These are phyloP conservation scores for Xylaria arbuscula DNA, from an alignment of 2,329 filamentous ascomycete species.

Conservation along the genomic window DNA sequence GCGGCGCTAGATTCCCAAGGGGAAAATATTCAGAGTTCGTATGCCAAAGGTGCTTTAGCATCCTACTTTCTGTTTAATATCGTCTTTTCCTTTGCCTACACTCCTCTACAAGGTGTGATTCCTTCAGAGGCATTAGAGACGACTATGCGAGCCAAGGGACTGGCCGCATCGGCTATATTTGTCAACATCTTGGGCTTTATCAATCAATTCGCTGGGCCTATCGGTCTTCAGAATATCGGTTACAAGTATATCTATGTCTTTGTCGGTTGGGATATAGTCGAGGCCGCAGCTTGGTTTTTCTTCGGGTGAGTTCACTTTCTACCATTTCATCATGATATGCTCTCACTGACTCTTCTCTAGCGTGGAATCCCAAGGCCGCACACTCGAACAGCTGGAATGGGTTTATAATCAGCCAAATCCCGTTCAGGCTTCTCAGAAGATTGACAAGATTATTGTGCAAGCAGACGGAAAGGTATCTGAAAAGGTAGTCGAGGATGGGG, in stretches of 20 bases:
- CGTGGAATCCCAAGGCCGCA: constrained; percentile 62
- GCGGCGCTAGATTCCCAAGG: constrained; percentile 50
- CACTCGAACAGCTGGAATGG: constrained; percentile 62
- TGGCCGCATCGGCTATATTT: constrained; percentile 58
- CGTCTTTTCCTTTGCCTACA: constrained; percentile 62
- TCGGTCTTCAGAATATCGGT: constrained; percentile 57
- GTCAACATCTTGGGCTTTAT: constrained; percentile 60
- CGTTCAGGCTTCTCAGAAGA: constrained; percentile 60
- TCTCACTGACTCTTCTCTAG: constrained; percentile 45
- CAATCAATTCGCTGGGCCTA: constrained; percentile 60
- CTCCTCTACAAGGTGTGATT: constrained; percentile 60
- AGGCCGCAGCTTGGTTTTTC: constrained; percentile 56
- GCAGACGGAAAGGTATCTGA: constrained; percentile 59
- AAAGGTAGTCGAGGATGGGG: constrained; percentile 52
- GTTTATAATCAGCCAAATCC: constrained; percentile 62
- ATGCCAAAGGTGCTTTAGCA: constrained; percentile 57
- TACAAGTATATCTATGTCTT: constrained; percentile 61
- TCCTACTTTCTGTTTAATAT: constrained; percentile 63
- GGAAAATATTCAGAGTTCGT: constrained; percentile 51
- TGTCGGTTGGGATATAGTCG: constrained; percentile 60
- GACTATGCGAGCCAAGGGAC: constrained; percentile 60
- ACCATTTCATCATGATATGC: background rate
- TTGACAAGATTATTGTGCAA: constrained; percentile 63
- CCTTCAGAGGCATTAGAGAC: constrained; percentile 61
- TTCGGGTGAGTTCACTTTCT: constrained; percentile 54